A percentile compares a stretch with the other conserved stretches of the same genome.
phyloP scores from a whole-genome alignment of 352 stramenopile genomes.

The Aphanomyces cochlioides region DNA sequence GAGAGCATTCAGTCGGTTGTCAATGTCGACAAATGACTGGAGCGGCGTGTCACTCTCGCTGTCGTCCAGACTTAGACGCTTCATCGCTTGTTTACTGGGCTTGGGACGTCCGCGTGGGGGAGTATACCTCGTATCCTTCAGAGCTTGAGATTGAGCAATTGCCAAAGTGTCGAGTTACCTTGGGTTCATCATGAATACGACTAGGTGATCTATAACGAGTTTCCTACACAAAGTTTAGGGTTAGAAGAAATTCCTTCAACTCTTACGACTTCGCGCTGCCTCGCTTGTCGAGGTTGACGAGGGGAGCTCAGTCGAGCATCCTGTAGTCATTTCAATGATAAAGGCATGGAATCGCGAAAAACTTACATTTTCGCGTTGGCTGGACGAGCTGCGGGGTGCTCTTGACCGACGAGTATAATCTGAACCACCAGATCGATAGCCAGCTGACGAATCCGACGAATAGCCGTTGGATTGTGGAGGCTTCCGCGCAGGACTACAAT shows the following conservation, averaged over 20 bases:
- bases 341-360: not conserved
- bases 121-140: not conserved
- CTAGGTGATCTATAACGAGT: no score
- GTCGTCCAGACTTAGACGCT: conserved; percentile 10
- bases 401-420: conserved; percentile 47
- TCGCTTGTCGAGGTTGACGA: not conserved
- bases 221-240: no score
- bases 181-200: no score
- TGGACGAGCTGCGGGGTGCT: conserved; percentile 43
- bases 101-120: not conserved
- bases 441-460: conserved; percentile 32
- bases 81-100: not conserved
- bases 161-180: not conserved
- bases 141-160: not conserved
- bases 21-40: conserved; percentile 82
- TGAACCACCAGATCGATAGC: conserved; percentile 63
- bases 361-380: conserved; percentile 46
- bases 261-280: no score
- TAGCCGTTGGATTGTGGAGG: conserved; percentile 11
- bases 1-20: conserved; percentile 73
- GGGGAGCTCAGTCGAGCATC: conserved; percentile 57
- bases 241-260: no score
- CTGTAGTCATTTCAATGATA: not conserved
- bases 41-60: conserved; percentile 36
- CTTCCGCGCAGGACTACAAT: not conserved